Percentiles rank a stretch among this genome's conserved stretches.
Conservation (phyloP, 2,329 filamentous ascomycete species). For the Hypoxylon sp. region DNA sequence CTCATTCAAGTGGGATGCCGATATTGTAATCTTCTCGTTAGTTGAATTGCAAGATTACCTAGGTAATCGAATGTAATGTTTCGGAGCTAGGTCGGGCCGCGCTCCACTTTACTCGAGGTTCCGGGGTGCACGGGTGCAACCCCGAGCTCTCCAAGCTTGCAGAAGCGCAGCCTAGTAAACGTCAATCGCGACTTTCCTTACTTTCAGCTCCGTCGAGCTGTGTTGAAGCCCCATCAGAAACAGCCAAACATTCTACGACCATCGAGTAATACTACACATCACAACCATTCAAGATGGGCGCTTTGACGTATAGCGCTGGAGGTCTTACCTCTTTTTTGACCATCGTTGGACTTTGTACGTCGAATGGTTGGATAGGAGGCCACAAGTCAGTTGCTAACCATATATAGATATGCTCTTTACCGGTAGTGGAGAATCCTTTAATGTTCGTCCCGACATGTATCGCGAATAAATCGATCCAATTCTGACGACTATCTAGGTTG, state of each 20-base stretch:
- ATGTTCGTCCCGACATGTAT: slow-evolving; percentile 69
- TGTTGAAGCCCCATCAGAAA: slow-evolving; percentile 27
- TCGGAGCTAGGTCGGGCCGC: slow-evolving; percentile 38
- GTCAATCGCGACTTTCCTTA: slow-evolving; percentile 44
- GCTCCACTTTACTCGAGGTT: slow-evolving; percentile 3
- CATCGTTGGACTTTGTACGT: slow-evolving; percentile 53
- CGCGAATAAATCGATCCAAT: slow-evolving; percentile 22
- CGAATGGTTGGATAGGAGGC: slow-evolving; percentile 14
- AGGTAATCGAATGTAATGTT: neutral
- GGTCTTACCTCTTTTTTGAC: slow-evolving; percentile 44
- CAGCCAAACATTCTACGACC: slow-evolving; percentile 24
- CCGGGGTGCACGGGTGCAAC: slow-evolving; percentile 18
- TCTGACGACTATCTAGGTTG: slow-evolving; percentile 72
- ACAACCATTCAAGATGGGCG: slow-evolving; percentile 40
- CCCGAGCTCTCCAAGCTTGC: slow-evolving; percentile 39
- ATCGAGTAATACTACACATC: slow-evolving; percentile 1
- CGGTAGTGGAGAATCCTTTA: slow-evolving; percentile 94
- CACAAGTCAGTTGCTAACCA: slow-evolving; percentile 21
- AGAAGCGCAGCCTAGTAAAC: slow-evolving; percentile 35
- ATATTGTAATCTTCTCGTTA: slow-evolving; percentile 23
- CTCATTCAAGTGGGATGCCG: slow-evolving; percentile 22
- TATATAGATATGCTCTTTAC: slow-evolving; percentile 96
- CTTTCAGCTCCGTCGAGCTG: slow-evolving; percentile 42
- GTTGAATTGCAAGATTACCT: neutral
- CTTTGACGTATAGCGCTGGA: slow-evolving; percentile 44